A percentile compares a stretch with the other conserved stretches of the same genome.
Conservation (phyloP, 176 grass and related monocot genomes). For the Thalia dealbata region DNA sequence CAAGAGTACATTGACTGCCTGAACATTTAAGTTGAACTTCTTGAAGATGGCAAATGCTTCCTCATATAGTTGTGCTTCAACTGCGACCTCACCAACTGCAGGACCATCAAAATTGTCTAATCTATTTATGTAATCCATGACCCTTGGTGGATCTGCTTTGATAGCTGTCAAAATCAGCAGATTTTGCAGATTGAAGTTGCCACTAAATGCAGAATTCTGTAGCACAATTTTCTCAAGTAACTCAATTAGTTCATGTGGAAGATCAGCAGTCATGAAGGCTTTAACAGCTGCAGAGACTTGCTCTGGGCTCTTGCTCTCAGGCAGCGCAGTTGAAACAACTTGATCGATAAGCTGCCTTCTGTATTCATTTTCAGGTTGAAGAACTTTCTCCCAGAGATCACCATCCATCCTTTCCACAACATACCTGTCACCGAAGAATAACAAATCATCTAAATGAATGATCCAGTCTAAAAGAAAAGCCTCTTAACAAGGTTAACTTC, state of each 20-base stretch:
- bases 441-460: background rate
- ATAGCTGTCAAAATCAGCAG: conserved; percentile 94
- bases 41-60: conserved; percentile 99
- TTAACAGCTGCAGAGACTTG: conserved; percentile 99
- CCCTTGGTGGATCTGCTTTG: conserved; percentile 84
- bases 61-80: conserved; percentile 83
- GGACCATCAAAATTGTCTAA: conserved; percentile 99
- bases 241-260: conserved; percentile 93
- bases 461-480: background rate
- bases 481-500: background rate
- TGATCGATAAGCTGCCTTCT: conserved; percentile 97
- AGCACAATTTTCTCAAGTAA: conserved; percentile 99
- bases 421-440: conserved; percentile 46
- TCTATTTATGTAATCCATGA: conserved; percentile 96
- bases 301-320: conserved; percentile 96
- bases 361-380: conserved; percentile 95
- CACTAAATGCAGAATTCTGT: conserved; percentile 96
- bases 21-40: conserved; percentile 96
- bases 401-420: conserved; percentile 97
- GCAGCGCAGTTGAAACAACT: conserved; percentile 93
- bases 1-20: conserved; percentile 85
- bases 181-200: conserved; percentile 94
- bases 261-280: conserved; percentile 98
- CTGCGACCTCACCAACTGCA: conserved; percentile 89
- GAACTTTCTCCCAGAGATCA: conserved; percentile 96